Conservation (phyloP, 306 rosid species). For the Lathyrus sativus region DNA sequence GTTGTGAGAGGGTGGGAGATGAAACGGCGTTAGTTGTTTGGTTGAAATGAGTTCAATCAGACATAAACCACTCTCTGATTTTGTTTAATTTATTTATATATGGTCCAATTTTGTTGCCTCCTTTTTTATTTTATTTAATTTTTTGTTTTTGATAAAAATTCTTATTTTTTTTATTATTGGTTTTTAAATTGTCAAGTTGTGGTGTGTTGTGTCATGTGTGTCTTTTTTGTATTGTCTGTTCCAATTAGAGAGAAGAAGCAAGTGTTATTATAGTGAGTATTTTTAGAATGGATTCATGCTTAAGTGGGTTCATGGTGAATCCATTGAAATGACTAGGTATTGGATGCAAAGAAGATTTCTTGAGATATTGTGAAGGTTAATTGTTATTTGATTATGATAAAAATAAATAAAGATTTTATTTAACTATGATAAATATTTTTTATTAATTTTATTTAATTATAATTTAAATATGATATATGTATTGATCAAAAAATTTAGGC, state of each 20-base stretch:
- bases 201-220: slow-evolving; percentile 38
- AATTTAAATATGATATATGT: too few species aligned
- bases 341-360: background rate
- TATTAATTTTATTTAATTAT: too few species aligned
- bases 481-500: too few species aligned
- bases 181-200: slow-evolving; percentile 35
- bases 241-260: slow-evolving; percentile 36
- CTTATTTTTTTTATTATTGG: background rate
- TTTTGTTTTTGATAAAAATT: too few species aligned
- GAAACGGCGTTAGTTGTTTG: slow-evolving; percentile 43
- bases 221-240: slow-evolving; percentile 37
- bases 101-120: slow-evolving; percentile 21
- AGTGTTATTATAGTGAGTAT: slow-evolving; percentile 19
- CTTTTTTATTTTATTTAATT: background rate
- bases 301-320: background rate
- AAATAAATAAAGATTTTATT: too few species aligned
- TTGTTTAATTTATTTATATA: background rate
- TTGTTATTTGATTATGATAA: too few species aligned
- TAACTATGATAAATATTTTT: too few species aligned
- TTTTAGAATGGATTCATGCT: background rate
- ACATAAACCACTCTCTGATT: background rate
- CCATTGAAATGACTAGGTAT: background rate
- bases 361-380: too few species aligned
- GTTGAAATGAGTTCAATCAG: slow-evolving; percentile 26
- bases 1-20: slow-evolving; percentile 13